Percentiles rank a stretch among this genome's conserved stretches.
Evolutionary conservation across 306 rosid species (phyloP).

Genomic region (Alnus glutinosa): DNA sequence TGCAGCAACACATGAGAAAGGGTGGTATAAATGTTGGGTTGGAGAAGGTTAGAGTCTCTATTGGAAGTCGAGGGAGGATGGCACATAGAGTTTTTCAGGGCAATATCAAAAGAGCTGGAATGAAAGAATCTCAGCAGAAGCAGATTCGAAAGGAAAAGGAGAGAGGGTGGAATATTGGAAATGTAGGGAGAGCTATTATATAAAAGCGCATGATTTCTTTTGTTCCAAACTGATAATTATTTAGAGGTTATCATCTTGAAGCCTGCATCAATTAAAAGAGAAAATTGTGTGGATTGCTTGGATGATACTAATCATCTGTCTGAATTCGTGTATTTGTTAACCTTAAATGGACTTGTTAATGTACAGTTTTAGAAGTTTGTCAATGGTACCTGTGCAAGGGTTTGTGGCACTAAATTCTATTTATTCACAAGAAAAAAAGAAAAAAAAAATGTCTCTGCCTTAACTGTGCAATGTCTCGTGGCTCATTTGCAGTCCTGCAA

Average conservation of each 20-base stretch:
- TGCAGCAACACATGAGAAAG: conserved; percentile 68
- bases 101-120: conserved; percentile 54
- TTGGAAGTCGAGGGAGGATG: conserved; percentile 77
- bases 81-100: conserved; percentile 57
- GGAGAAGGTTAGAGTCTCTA: conserved; percentile 87
- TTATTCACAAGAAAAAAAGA: too few relatives aligned
- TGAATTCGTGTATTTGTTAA: conserved; percentile 1
- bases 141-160: conserved; percentile 79
- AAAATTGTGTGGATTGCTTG: conserved; percentile 6
- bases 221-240: conserved; percentile 4
- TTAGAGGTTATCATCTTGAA: conserved; percentile 16
- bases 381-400: background rate
- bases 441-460: too few relatives aligned
- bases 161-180: conserved; percentile 81
- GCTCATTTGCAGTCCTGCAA: too few relatives aligned
- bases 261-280: background rate
- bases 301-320: conserved; percentile 26
- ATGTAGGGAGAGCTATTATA: conserved; percentile 36
- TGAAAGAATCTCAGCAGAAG: conserved; percentile 63
- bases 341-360: background rate
- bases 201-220: conserved; percentile 7
- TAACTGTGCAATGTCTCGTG: too few relatives aligned
- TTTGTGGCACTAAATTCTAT: too few relatives aligned
- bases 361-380: background rate
- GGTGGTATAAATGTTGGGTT: conserved; percentile 79